Evolutionary conservation across 139 green algal species (phyloP).

Genomic region (Tetradesmus lagerheimii): DNA sequence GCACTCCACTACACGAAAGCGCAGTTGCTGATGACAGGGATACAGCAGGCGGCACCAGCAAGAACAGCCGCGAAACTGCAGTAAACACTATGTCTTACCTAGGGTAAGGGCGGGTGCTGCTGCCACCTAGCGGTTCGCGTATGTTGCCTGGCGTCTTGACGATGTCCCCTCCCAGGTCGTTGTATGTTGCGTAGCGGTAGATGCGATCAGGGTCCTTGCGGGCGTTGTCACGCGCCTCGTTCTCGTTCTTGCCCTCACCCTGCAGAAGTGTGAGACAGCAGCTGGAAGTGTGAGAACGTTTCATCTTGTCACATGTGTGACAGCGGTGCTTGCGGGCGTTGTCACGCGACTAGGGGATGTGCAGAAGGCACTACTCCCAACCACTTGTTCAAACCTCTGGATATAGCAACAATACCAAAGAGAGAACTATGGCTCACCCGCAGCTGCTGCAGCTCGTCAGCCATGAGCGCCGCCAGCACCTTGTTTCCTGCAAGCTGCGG

Average conservation of each 20-base stretch:
- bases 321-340: too few species aligned
- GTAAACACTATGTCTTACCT: neutral
- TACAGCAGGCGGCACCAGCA: neutral
- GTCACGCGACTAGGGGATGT: too few species aligned
- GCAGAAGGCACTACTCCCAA: too few species aligned
- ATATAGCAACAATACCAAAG: too few species aligned
- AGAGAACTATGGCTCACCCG: neutral
- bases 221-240: neutral
- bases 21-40: too few species aligned
- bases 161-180: neutral
- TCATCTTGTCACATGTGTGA: too few species aligned
- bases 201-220: neutral
- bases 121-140: neutral
- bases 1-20: too few species aligned
- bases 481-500: neutral
- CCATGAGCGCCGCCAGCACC: neutral
- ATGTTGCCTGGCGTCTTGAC: neutral
- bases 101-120: neutral
- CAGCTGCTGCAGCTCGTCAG: neutral
- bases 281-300: neutral
- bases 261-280: neutral
- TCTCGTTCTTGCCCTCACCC: neutral
- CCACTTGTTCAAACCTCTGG: too few species aligned
- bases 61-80: neutral
- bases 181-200: constrained; percentile 10